Evolutionary conservation across 331 rosid species (phyloP), one percentile per base, ranked within the genome.

Genomic region (Dryas integrifolia): DNA sequence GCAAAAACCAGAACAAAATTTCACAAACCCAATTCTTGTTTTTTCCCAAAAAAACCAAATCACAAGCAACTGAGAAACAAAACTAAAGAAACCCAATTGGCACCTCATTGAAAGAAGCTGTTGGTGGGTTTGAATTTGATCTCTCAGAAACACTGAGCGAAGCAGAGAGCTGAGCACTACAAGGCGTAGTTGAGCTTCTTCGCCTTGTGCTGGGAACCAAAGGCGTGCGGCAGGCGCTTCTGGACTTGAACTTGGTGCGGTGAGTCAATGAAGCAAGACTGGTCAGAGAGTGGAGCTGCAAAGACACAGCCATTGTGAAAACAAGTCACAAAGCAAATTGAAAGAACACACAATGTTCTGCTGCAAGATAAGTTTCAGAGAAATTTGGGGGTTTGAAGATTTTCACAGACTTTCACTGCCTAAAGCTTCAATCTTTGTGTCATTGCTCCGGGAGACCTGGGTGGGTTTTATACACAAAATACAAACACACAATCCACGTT

Each of bases 21-120:
- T 16, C 47, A 53, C 72, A 64, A 53, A 78, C 52, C 66, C 75
- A 57, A 38, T 10, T 72, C n/a, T 11, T 58, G 5, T 40, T 35
- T 48, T 38, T 58, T 21, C 73, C 60, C 41, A 48, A 6, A 15
- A 35, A 63, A 0, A 5, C 0, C 57, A 51, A 7, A 45, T 47
- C 3, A 39, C 9, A 48, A 52, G 14, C 9, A 67, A 45, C 8
- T 15, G 3, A 15, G n/a, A 71, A 45, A 13, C 50, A 43, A 18
- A 60, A 16, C 12, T 1, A 6, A 68, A 48, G 45, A 51, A 6
- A n/a, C 40, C 30, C 52, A 64, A 49, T 13, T 53, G 65, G 58
- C 51, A 82, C 86, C 83, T 82, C 75, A 43, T 18, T 78, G 74
- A 82, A 78, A 41, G 75, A 70, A 7, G 71, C 30, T 5, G 7